Conservation (phyloP, 2,329 filamentous ascomycete species). For the Penicillium sp. region DNA sequence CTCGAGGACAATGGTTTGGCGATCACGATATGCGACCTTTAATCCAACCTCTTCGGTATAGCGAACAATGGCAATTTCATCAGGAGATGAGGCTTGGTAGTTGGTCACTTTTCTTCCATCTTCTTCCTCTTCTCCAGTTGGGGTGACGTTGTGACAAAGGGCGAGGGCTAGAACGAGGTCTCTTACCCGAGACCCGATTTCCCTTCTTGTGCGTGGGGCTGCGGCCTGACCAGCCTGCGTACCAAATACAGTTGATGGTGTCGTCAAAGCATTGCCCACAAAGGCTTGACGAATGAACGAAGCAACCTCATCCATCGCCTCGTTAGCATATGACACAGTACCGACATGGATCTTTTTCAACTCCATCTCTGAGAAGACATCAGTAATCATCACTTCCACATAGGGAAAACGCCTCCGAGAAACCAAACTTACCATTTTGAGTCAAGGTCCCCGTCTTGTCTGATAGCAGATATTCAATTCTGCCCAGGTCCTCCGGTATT, state of each 20-base stretch:
- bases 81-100: slow-evolving; percentile 95
- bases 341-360: slow-evolving; percentile 98
- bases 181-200: slow-evolving; percentile 90
- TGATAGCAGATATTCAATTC: slow-evolving; percentile 93
- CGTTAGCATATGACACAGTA: slow-evolving; percentile 96
- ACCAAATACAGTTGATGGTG: slow-evolving; percentile 72
- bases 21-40: slow-evolving; percentile 80
- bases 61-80: slow-evolving; percentile 95
- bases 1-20: slow-evolving; percentile 80
- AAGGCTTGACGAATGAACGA: slow-evolving; percentile 87
- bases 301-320: slow-evolving; percentile 96
- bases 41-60: slow-evolving; percentile 95
- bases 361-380: slow-evolving; percentile 74
- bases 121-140: slow-evolving; percentile 76
- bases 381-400: slow-evolving; percentile 19
- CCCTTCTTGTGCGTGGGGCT: slow-evolving; percentile 81
- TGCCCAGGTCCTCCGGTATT: slow-evolving; percentile 92
- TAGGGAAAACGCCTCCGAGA: neutral
- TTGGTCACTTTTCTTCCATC: slow-evolving; percentile 75
- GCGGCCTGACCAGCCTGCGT: slow-evolving; percentile 60
- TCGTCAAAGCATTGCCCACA: slow-evolving; percentile 63
- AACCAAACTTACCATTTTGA: slow-evolving; percentile 67
- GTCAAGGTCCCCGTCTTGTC: slow-evolving; percentile 99
- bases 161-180: slow-evolving; percentile 91
- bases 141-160: slow-evolving; percentile 96